A percentile compares a stretch with the other conserved stretches of the same genome.
Evolutionary conservation across 768 basidiomycete genomes (phyloP).

Genomic region (Cyathus striatus): DNA sequence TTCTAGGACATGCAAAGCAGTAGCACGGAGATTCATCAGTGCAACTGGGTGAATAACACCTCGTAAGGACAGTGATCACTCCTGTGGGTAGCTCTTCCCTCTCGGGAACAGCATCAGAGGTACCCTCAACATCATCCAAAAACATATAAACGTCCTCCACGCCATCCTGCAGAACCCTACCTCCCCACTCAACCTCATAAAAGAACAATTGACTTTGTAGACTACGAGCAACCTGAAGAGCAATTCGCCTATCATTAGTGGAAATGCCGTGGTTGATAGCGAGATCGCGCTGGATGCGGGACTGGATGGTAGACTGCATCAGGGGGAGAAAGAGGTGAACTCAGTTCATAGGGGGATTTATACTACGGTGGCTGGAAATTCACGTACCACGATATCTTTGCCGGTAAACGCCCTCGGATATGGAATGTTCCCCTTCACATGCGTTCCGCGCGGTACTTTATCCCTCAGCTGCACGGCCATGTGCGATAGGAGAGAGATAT

Average conservation of each 20-base stretch:
- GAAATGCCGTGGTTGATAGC: constrained; percentile 70
- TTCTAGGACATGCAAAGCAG: constrained; percentile 73
- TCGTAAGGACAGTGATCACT: constrained; percentile 83
- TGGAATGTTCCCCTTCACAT: constrained; percentile 90
- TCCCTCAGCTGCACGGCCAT: constrained; percentile 87
- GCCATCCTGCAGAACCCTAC: constrained; percentile 73
- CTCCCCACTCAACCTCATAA: constrained; percentile 95
- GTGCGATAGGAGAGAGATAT: constrained; percentile 82
- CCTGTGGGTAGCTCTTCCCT: constrained; percentile 78
- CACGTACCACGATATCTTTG: constrained; percentile 85
- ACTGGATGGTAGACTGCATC: constrained; percentile 81
- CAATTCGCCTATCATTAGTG: constrained; percentile 75
- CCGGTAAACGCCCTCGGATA: constrained; percentile 92
- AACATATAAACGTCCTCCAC: constrained; percentile 95
- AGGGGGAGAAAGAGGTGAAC: neutral
- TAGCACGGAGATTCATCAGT: constrained; percentile 79
- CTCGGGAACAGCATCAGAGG: constrained; percentile 54
- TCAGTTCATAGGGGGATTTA: no score
- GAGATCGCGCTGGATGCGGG: constrained; percentile 80
- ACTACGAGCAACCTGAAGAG: constrained; percentile 84
- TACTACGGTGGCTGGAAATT: neutral
- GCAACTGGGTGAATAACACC: constrained; percentile 88
- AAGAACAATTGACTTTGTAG: constrained; percentile 93
- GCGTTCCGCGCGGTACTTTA: constrained; percentile 80
- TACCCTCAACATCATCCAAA: constrained; percentile 72